Percentiles rank a stretch among this genome's conserved stretches.
These are phyloP conservation scores for Capronia epimyces DNA, from an alignment of 2,329 filamentous ascomycete genomes.

Conservation along the genomic window DNA sequence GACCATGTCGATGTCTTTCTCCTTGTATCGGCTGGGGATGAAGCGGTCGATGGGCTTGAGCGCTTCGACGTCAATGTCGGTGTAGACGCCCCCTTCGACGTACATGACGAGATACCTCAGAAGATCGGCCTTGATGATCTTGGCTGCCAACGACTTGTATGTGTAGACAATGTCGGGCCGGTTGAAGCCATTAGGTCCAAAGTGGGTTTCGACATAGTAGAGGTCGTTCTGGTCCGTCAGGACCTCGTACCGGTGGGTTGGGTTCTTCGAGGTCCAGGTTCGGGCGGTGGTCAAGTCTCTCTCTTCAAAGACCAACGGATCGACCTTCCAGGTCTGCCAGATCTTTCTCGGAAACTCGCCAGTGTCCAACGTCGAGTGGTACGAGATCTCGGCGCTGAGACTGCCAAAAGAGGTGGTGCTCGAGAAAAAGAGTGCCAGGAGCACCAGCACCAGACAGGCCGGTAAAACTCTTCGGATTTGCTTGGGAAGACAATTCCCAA, in stretches of 20 bases:
- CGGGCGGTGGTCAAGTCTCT: constrained; percentile 56
- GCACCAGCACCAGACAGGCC: constrained; percentile 43
- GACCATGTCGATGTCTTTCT: constrained; percentile 63
- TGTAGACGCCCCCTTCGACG: constrained; percentile 57
- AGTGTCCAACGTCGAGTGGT: constrained; percentile 10
- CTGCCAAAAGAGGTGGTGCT: constrained; percentile 39
- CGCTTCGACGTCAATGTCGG: constrained; percentile 57
- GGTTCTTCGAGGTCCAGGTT: constrained; percentile 63
- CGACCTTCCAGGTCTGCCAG: constrained; percentile 72
- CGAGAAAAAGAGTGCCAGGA: constrained; percentile 45
- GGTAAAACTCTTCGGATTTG: constrained; percentile 47
- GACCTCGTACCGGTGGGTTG: constrained; percentile 61
- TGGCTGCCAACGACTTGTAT: constrained; percentile 55
- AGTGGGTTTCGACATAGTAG: constrained; percentile 63
- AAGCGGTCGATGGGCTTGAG: constrained; percentile 51
- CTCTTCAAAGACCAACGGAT: constrained; percentile 61
- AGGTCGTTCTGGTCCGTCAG: constrained; percentile 64
- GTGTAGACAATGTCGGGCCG: constrained; percentile 61
- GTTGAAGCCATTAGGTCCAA: constrained; percentile 59
- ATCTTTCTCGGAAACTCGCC: constrained; percentile 60
- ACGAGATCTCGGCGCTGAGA: constrained; percentile 24
- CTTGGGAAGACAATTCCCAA: constrained; percentile 37
- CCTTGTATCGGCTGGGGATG: constrained; percentile 59
- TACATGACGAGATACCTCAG: constrained; percentile 64
- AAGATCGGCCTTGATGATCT: constrained; percentile 63